Evolutionary conservation across 441 rosid genomes (phyloP).

Genomic region (Erysimum cheiri): DNA sequence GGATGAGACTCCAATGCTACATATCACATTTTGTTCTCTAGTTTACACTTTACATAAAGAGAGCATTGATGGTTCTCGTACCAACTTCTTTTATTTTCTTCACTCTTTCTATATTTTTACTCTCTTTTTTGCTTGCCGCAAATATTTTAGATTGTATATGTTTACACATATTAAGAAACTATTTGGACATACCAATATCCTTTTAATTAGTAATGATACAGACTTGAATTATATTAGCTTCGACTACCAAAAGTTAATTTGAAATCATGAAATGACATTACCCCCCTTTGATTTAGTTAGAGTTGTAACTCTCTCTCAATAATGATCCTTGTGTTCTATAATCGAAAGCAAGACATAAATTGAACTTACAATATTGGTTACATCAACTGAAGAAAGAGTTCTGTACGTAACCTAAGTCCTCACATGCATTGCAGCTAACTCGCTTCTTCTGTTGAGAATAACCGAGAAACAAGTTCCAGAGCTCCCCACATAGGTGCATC

Average conservation of each 20-base stretch:
- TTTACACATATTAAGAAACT: background rate
- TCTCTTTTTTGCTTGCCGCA: background rate
- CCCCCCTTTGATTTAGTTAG: background rate
- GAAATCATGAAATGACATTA: background rate
- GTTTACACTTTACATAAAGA: slow-evolving; percentile 27
- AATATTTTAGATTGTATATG: background rate
- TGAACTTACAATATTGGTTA: background rate
- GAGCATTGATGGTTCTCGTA: slow-evolving; percentile 22
- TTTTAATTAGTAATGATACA: background rate
- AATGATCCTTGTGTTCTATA: too few relatives aligned
- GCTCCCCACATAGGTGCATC: slow-evolving; percentile 83
- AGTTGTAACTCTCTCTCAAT: background rate
- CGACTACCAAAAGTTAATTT: background rate
- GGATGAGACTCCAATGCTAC: slow-evolving; percentile 33
- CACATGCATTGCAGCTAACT: slow-evolving; percentile 22
- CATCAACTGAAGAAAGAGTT: slow-evolving; percentile 8
- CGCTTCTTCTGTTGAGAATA: slow-evolving; percentile 48
- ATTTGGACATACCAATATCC: background rate
- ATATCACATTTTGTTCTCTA: slow-evolving; percentile 34
- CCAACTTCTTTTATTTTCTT: slow-evolving; percentile 14
- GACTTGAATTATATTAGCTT: background rate
- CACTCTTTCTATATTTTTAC: background rate
- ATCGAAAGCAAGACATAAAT: background rate
- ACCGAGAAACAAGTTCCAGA: slow-evolving; percentile 61
- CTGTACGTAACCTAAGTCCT: background rate